A percentile compares a stretch with the other conserved stretches of the same genome.
These are phyloP conservation scores for Alternaria viburni DNA, from an alignment of 2,329 filamentous ascomycete genomes.

Conservation along the genomic window DNA sequence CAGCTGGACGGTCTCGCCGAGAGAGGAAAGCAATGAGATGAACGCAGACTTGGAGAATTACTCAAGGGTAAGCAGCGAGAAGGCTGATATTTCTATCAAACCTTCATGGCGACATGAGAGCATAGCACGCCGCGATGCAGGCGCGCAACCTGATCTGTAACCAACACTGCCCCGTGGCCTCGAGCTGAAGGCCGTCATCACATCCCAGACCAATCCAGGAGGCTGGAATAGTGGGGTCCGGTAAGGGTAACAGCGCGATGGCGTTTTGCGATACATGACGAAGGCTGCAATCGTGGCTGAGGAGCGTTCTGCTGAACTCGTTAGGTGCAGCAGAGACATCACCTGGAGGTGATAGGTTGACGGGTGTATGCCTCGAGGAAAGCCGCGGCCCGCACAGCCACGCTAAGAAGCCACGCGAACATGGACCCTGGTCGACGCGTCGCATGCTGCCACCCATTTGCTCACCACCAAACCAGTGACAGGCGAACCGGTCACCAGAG, in stretches of 20 bases:
- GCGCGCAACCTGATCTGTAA: slow-evolving; percentile 18
- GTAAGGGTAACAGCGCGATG: slow-evolving; percentile 8
- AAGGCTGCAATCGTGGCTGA: slow-evolving; percentile 4
- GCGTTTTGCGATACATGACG: neutral
- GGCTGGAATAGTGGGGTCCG: slow-evolving; percentile 11
- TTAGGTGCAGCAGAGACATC: neutral
- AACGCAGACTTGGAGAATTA: neutral
- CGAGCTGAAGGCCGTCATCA: slow-evolving; percentile 23
- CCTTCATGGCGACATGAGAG: slow-evolving; percentile 18
- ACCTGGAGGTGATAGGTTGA: neutral
- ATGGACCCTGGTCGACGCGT: slow-evolving; percentile 3
- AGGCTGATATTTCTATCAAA: slow-evolving; percentile 25
- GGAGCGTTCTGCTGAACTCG: neutral
- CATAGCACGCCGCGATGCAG: slow-evolving; percentile 11
- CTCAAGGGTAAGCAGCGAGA: slow-evolving; percentile 5
- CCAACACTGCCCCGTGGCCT: slow-evolving; percentile 37
- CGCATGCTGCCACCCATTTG: slow-evolving; percentile 4
- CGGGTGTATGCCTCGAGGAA: slow-evolving; percentile 7
- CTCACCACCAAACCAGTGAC: slow-evolving; percentile 6
- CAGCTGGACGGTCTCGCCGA: neutral
- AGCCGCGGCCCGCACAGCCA: slow-evolving; percentile 15
- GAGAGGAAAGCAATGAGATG: neutral
- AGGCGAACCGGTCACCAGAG: neutral
- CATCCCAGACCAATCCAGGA: slow-evolving; percentile 22
- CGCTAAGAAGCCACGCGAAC: slow-evolving; percentile 9